Evolutionary conservation across 495 filamentous ascomycete genomes (phyloP).

Genomic region (Aspergillus carlsbadensis): DNA sequence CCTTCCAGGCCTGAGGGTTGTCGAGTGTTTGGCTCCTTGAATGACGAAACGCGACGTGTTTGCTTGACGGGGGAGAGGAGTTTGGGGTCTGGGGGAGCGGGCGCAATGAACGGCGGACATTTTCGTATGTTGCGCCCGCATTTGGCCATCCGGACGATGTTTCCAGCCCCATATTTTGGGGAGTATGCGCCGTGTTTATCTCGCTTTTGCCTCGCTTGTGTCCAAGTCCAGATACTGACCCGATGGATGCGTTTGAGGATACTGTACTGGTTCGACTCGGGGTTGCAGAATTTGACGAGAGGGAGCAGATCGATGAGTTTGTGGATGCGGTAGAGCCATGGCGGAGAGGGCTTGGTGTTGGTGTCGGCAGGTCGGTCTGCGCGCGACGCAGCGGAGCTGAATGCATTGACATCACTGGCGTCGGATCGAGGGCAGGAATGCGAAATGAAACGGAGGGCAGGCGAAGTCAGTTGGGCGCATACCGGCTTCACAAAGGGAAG

Average conservation of each 20-base stretch:
- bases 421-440: slow-evolving; percentile 29
- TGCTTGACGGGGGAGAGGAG: slow-evolving; percentile 36
- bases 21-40: slow-evolving; percentile 45
- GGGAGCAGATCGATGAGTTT: slow-evolving; percentile 73
- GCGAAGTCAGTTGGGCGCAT: slow-evolving; percentile 38
- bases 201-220: slow-evolving; percentile 82
- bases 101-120: slow-evolving; percentile 71
- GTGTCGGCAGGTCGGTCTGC: slow-evolving; percentile 61
- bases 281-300: slow-evolving; percentile 62
- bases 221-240: slow-evolving; percentile 47
- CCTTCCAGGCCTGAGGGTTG: slow-evolving; percentile 37
- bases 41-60: slow-evolving; percentile 35
- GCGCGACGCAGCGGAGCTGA: slow-evolving; percentile 55
- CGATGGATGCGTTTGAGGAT: slow-evolving; percentile 74
- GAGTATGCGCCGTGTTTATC: slow-evolving; percentile 43
- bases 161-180: slow-evolving; percentile 34
- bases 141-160: slow-evolving; percentile 34
- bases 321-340: slow-evolving; percentile 79
- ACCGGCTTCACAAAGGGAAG: slow-evolving; percentile 39
- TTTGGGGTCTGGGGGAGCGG: slow-evolving; percentile 71
- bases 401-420: slow-evolving; percentile 41
- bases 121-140: slow-evolving; percentile 62
- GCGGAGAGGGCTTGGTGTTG: slow-evolving; percentile 60
- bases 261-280: slow-evolving; percentile 72
- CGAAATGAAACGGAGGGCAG: slow-evolving; percentile 25